Evolutionary conservation across 2,329 filamentous ascomycete genomes (phyloP).

Genomic region (Colletotrichum musae): DNA sequence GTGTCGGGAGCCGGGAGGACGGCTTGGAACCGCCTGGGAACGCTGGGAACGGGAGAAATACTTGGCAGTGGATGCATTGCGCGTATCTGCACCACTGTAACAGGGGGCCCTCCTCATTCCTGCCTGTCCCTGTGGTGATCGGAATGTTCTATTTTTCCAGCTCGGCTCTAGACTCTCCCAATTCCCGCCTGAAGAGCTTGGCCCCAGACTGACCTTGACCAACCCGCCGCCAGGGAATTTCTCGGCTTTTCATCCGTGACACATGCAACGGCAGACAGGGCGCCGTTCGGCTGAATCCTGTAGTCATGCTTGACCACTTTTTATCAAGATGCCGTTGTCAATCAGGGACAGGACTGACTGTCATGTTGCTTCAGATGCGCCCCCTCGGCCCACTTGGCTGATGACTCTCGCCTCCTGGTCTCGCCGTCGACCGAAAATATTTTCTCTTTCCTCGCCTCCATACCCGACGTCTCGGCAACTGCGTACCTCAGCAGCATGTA

Average conservation of each 20-base stretch:
- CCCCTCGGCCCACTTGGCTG: not conserved
- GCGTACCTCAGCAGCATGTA: not conserved
- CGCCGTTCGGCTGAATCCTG: not conserved
- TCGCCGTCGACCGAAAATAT: slow-evolving; percentile 2
- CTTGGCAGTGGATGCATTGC: slow-evolving; percentile 39
- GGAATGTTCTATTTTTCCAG: slow-evolving; percentile 37
- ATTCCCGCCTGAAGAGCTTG: not conserved
- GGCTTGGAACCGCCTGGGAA: slow-evolving; percentile 28
- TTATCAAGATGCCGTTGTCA: slow-evolving; percentile 22
- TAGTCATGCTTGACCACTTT: slow-evolving; percentile 19
- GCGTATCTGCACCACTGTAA: slow-evolving; percentile 37
- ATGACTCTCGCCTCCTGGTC: slow-evolving; percentile 9
- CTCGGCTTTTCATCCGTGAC: slow-evolving; percentile 34
- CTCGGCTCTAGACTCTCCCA: slow-evolving; percentile 23
- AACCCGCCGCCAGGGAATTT: slow-evolving; percentile 1
- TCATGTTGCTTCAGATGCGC: not conserved
- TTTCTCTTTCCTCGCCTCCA: slow-evolving; percentile 22
- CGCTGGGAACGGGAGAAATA: slow-evolving; percentile 21
- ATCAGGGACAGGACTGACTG: not conserved
- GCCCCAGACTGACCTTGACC: no score
- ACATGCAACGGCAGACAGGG: slow-evolving; percentile 20
- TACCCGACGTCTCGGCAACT: no score
- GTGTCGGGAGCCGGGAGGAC: slow-evolving; percentile 8
- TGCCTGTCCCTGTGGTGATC: slow-evolving; percentile 40
- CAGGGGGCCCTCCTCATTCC: slow-evolving; percentile 1